Base-by-base conservation (phyloP, 257 asterid species). In the Eustoma russellianum region DNA sequence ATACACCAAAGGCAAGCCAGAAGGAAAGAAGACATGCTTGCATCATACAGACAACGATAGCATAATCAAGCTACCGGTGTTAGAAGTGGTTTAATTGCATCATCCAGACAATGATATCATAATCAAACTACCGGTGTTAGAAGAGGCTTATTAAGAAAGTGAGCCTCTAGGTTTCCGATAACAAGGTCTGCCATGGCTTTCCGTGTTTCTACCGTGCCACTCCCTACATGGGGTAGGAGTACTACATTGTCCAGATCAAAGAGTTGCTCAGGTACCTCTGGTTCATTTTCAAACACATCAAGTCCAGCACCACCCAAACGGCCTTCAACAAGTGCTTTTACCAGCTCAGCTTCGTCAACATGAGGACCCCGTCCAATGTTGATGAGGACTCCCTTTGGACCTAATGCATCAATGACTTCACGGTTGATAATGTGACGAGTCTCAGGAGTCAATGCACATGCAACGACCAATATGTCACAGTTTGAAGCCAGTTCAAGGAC, bases 271-370 rank as follows among this genome's bases (percentile, higher is more conserved):
- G 95, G 94, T 2, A 83, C 94, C 10, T 74, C 54, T 14, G 97
- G 97, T 53, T 88, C 97, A 47, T 74, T 79, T 51, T 88, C 92
- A 33, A 67, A 83, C 57, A 88, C 95, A 68, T 88, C 97, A 11
- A 88, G 74, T 2, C 97, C 97, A 63, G 92, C 97, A 0, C 97
- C 97, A 17, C 89, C 97, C 47, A 89, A 14, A 9, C 97, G 86
- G 50, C 95, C 90, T 71, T 89, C 93, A 47, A 72, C 79, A 13
- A 89, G 80, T 56, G 97, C 97, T 1, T 80, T 75, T 43, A 89
- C 90, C 53, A 89, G 61, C 67, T 86, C 97, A 7, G 71, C 62
- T 67, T 89, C 95, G 55, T 89, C 94, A 16, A 86, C 89, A 48
- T 79, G 94, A 16, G 84, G 78, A 14, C 97, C 97, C 28, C 97